Evolutionary conservation across 768 basidiomycete species (phyloP), one percentile per base, ranked within the genome.

Genomic region (Kwoniella europaea): DNA sequence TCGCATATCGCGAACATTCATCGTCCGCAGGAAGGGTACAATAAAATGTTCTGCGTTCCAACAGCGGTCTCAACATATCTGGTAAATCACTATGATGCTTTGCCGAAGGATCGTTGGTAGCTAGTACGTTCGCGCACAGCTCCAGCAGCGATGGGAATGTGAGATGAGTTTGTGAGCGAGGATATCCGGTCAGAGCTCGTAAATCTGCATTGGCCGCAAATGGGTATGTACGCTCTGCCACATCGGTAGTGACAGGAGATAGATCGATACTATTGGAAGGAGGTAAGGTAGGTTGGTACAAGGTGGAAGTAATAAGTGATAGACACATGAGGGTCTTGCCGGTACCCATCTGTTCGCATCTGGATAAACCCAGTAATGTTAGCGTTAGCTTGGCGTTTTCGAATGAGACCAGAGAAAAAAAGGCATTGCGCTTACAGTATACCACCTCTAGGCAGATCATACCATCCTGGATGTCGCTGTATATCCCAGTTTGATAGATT

Each of bases 271-370:
- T 63, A 16, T 52, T 66, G 0, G 73, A 18, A 56, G 78, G 68
- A 69, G 76, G 69, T 35, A 66, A 1, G 57, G 74, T 54, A 5
- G 76, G 74, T 53, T 74, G 71, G 56, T 73, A 71, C 50, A 68
- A 63, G 1, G 82, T 83, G 9, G 78, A 68, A 24, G 78, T 57
- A 29, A 83, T 78, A 43, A 82, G 77, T 2, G 80, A 73, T 60
- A 84, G 75, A 42, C 71, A 74, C 68, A 84, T 84, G 18, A 82
- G 62, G 1, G 82, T 82, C 69, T 84, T 84, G 9, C 84, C 84
- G 1, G 76, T 76, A 3, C 84, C 84, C 84, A 84, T 84, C 46
- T 84, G 84, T 56, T 85, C 84, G 58, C 83, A 82, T 20, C 82
- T 82, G 53, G 9, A 16, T 3, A 46, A 3, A 50, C 0, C 5